Evolutionary conservation across 2,329 filamentous ascomycete species (phyloP), one percentile per base, ranked within the genome.

Genomic region (Spiromastix sp.): DNA sequence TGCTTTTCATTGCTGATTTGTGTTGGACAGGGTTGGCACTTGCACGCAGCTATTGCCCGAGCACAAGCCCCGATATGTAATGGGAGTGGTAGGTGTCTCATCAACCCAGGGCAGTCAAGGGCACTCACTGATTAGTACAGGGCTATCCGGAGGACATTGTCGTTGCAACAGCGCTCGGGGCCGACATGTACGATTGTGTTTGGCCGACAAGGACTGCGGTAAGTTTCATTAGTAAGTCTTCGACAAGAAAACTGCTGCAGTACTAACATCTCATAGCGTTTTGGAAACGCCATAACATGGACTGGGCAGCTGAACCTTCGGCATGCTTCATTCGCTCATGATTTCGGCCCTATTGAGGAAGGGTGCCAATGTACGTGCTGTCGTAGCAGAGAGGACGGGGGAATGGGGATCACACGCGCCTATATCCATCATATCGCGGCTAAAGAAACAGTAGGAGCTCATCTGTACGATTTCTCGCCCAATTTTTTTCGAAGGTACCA

Each of bases 121-220:
- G 63, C 93, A 98, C 53, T n/a, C n/a, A 26, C 57, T 54, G 32
- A 47, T 36, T 5, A 10, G 35, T 9, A 32, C 17, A 74, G 71
- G 86, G 91, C 9, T 98, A 95, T 58, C 91, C 91, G 1, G 91
- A 96, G 63, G 91, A 98, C 53, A 68, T 98, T 37, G 75, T 98
- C 2, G 87, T 98, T 25, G 93, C 85, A 35, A 79, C 95, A 3
- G 91, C 91, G 1, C 71, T 98, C 1, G 91, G 91, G 3, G 91
- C 91, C 32, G 91, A 98, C 61, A 98, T 98, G 91, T 98, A 98
- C 56, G 91, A 98, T 62, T 98, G 93, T 54, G 91, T 98, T 5
- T 98, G 91, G 91, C 93, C 91, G 1, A 96, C 91, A 4, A 72
- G 91, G 36, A 98, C 91, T 22, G 91, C 91, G 5, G 72, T 76